A percentile compares a stretch with the other conserved stretches of the same genome.
phyloP scores from a whole-genome alignment of 768 basidiomycete species.

The Tricholoma sp. region DNA sequence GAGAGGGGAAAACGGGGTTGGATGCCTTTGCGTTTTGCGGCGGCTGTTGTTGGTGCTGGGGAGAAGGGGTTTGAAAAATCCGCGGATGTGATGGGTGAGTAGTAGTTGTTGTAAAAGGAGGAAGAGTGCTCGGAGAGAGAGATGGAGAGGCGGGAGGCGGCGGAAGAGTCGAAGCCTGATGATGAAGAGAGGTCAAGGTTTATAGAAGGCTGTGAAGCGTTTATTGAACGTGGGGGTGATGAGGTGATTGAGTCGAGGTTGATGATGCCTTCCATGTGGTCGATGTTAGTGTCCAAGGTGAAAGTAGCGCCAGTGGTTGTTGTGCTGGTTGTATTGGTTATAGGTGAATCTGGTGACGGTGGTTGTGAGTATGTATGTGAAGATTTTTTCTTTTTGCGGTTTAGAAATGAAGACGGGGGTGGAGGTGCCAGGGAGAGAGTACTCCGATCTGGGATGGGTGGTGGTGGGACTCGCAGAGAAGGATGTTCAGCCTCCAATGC shows the following conservation, averaged over 20 bases:
- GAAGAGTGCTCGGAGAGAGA: conserved; percentile 21
- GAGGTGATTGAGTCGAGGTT: conserved; percentile 29
- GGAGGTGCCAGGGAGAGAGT: conserved; percentile 19
- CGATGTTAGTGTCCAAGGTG: conserved; percentile 62
- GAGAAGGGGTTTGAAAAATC: conserved; percentile 41
- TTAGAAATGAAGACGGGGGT: conserved; percentile 6
- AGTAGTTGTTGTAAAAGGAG: conserved; percentile 12
- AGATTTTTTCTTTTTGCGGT: conserved; percentile 30
- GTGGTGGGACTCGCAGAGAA: conserved; percentile 29
- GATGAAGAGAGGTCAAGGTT: not conserved
- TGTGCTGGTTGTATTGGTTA: too few relatives aligned
- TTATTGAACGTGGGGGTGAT: not conserved
- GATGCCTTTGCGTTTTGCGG: conserved; percentile 16
- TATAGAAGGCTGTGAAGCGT: not conserved
- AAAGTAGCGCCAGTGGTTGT: conserved; percentile 31
- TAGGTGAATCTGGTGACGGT: conserved; percentile 20
- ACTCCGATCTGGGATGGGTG: conserved; percentile 23
- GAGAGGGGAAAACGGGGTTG: not conserved
- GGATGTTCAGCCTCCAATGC: conserved; percentile 32
- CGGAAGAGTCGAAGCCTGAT: not conserved
- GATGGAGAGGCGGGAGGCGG: conserved; percentile 1
- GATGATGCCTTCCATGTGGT: conserved; percentile 81
- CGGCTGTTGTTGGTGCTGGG: conserved; percentile 20
- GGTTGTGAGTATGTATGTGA: conserved; percentile 14
- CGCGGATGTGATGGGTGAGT: conserved; percentile 16